These are phyloP conservation scores for Xerocomus amazonicus DNA, from an alignment of 1,284 basidiomycete species.

Conservation along the genomic window DNA sequence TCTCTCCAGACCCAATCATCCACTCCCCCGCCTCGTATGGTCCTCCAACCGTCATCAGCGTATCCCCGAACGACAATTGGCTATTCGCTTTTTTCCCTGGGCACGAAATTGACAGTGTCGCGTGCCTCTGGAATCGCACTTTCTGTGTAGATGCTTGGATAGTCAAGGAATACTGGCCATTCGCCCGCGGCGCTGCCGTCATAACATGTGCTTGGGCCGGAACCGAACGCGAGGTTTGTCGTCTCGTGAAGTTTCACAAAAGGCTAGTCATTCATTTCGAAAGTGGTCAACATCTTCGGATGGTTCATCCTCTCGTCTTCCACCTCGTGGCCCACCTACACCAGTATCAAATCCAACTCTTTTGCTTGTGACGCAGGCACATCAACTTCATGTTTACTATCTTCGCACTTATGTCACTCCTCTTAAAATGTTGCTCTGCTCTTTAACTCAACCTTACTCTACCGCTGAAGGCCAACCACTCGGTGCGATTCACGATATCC, in stretches of 20 bases:
- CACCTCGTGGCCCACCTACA: conserved; percentile 49
- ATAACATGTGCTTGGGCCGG: conserved; percentile 63
- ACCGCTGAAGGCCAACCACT: conserved; percentile 34
- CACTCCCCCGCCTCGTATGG: conserved; percentile 47
- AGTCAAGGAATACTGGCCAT: conserved; percentile 55
- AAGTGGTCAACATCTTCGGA: conserved; percentile 50
- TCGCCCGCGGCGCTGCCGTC: conserved; percentile 50
- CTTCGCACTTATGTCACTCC: conserved; percentile 39
- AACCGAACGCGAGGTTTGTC: conserved; percentile 52
- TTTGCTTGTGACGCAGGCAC: conserved; percentile 55
- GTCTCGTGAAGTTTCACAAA: background rate
- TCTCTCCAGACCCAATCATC: conserved; percentile 47
- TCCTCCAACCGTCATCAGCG: conserved; percentile 59
- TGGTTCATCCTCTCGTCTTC: conserved; percentile 45
- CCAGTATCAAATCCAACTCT: conserved; percentile 49
- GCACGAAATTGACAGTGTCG: conserved; percentile 48
- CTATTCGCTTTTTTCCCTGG: conserved; percentile 75
- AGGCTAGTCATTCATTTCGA: background rate
- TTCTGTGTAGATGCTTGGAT: conserved; percentile 58
- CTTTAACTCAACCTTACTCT: conserved; percentile 40
- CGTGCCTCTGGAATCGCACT: conserved; percentile 63
- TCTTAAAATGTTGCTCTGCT: conserved; percentile 45
- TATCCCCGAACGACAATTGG: conserved; percentile 56
- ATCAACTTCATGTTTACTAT: conserved; percentile 49
- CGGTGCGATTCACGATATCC: conserved; percentile 26